These are phyloP conservation scores for Xenoacremonium recifei DNA, from an alignment of 2,329 filamentous ascomycete genomes.

Conservation along the genomic window DNA sequence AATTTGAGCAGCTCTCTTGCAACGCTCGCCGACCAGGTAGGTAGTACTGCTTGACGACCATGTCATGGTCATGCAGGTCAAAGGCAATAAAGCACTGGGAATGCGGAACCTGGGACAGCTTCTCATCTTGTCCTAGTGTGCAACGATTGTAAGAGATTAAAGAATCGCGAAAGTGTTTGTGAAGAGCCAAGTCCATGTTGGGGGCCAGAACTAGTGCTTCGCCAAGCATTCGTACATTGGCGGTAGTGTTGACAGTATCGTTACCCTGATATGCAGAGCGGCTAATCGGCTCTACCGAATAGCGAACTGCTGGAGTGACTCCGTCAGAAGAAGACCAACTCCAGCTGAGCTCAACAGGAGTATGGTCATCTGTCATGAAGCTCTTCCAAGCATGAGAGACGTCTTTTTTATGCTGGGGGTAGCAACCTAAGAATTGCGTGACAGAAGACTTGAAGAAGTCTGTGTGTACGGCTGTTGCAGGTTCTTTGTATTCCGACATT, in stretches of 20 bases:
- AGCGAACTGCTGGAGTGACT: conserved; percentile 27
- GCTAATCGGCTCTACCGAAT: conserved; percentile 32
- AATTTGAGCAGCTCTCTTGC: conserved; percentile 10
- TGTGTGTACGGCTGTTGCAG: background rate
- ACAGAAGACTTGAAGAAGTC: background rate
- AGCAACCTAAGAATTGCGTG: background rate
- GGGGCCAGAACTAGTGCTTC: too few species aligned
- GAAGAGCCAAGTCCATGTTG: too few species aligned
- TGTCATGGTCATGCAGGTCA: conserved; percentile 17
- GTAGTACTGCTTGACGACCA: conserved; percentile 24
- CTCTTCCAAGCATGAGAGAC: conserved; percentile 27
- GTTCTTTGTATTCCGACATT: background rate
- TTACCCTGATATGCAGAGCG: too few species aligned
- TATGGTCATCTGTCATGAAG: conserved; percentile 40
- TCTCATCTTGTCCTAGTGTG: too few species aligned
- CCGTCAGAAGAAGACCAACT: conserved; percentile 23
- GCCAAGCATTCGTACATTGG: too few species aligned
- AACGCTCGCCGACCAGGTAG: conserved; percentile 19
- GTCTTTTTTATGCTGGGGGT: background rate
- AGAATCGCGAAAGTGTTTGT: too few species aligned
- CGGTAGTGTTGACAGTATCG: too few species aligned
- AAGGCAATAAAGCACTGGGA: conserved; percentile 27
- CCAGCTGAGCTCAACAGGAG: conserved; percentile 38
- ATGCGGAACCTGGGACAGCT: too few species aligned
- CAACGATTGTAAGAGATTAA: too few species aligned